These are phyloP conservation scores for Salicornia ramosissima DNA, from an alignment of 148 eudicot species.

Conservation along the genomic window DNA sequence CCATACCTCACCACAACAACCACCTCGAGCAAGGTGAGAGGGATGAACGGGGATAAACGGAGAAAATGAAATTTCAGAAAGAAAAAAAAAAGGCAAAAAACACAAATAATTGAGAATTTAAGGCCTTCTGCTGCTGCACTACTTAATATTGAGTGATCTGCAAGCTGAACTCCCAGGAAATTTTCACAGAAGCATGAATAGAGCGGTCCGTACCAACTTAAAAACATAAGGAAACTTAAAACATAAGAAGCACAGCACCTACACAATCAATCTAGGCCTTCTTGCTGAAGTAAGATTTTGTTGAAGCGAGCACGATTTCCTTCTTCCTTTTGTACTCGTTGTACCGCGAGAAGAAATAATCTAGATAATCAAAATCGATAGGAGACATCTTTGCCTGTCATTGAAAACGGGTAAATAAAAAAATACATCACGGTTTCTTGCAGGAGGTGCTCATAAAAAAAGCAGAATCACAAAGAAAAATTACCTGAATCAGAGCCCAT, in stretches of 20 bases:
- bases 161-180: neutral
- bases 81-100: neutral
- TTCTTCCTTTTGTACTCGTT: conserved; percentile 76
- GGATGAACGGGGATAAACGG: neutral
- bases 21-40: neutral
- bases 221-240: too few species aligned
- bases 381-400: conserved; percentile 92
- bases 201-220: neutral
- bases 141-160: neutral
- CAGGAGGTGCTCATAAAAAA: neutral
- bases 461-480: neutral
- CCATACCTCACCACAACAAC: neutral
- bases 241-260: neutral
- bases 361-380: conserved; percentile 77
- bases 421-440: neutral
- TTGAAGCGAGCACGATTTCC: conserved; percentile 44
- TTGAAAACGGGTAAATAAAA: conserved; percentile 5
- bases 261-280: conserved; percentile 9
- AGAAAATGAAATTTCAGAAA: neutral
- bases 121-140: neutral
- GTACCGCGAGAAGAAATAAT: conserved; percentile 78
- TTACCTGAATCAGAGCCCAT: conserved; percentile 99
- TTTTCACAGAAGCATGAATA: neutral
- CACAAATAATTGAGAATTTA: neutral
- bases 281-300: conserved; percentile 38